Evolutionary conservation across 2,329 filamentous ascomycete genomes (phyloP).

Genomic region (Triangularia verruculosa): DNA sequence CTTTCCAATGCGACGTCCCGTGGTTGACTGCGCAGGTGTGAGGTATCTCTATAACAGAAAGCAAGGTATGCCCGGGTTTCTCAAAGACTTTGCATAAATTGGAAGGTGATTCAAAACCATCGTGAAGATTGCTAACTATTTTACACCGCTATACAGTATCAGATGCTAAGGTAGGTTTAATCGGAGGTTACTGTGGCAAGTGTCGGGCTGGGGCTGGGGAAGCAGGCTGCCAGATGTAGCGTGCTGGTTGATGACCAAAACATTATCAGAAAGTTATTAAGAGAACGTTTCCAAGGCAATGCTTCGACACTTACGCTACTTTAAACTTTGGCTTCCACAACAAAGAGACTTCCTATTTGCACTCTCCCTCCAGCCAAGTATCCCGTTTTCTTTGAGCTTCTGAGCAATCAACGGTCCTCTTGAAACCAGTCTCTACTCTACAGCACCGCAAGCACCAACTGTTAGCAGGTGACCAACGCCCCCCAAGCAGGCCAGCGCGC

Average conservation of each 20-base stretch:
- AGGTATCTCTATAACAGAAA: not conserved
- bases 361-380: not conserved
- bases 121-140: not conserved
- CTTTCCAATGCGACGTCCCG: not conserved
- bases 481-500: not conserved
- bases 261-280: not conserved
- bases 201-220: not conserved
- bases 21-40: not conserved
- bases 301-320: too few species aligned
- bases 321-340: not conserved
- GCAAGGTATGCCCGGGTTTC: not conserved
- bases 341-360: not conserved
- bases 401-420: not conserved
- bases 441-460: not conserved
- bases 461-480: not conserved
- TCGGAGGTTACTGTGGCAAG: not conserved
- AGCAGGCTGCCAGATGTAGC: not conserved
- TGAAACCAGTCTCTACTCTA: not conserved
- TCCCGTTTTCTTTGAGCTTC: not conserved
- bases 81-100: not conserved
- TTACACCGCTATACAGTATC: not conserved
- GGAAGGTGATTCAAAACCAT: not conserved
- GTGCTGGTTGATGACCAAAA: not conserved
- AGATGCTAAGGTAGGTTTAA: not conserved
- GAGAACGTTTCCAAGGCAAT: not conserved